phyloP scores from a whole-genome alignment of 2,329 filamentous ascomycete genomes.

The Talaromyces funiculosus region DNA sequence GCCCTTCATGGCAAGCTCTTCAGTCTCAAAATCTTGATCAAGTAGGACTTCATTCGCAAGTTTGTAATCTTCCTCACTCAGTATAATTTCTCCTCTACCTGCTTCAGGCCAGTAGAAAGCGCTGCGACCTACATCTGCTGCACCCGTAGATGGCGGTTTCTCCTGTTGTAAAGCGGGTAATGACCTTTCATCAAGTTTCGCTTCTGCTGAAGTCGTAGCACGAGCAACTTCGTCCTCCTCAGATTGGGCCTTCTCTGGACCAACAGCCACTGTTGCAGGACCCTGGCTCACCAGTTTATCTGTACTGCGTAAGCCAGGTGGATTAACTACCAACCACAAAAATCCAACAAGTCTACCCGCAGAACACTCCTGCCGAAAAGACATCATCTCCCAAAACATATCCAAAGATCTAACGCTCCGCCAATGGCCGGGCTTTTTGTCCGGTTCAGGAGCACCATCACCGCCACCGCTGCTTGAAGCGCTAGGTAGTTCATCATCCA shows the following conservation, averaged over 20 bases:
- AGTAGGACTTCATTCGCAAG: conserved; percentile 35
- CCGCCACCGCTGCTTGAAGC: conserved; percentile 26
- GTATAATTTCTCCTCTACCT: conserved; percentile 31
- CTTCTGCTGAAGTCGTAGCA: conserved; percentile 19
- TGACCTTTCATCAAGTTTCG: conserved; percentile 13
- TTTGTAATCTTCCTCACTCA: conserved; percentile 38
- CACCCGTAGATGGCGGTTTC: neutral
- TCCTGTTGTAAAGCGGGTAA: neutral
- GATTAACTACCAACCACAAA: conserved; percentile 80
- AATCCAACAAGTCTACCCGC: conserved; percentile 90
- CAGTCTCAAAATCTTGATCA: conserved; percentile 39
- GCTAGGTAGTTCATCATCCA: conserved; percentile 71
- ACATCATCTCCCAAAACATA: conserved; percentile 99
- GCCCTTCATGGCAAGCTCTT: conserved; percentile 33
- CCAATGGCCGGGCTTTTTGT: conserved; percentile 63
- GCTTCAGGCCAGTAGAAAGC: conserved; percentile 32
- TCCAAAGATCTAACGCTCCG: conserved; percentile 74
- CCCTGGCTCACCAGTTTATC: conserved; percentile 21
- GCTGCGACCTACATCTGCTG: conserved; percentile 14
- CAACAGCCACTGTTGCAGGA: neutral
- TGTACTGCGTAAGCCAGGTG: conserved; percentile 45
- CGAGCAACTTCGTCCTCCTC: neutral
- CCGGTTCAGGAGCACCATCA: neutral
- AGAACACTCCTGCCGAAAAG: conserved; percentile 90
- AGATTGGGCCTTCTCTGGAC: neutral